phyloP scores from a whole-genome alignment of 2,329 filamentous ascomycete genomes.

The Neocucurbitaria cava region DNA sequence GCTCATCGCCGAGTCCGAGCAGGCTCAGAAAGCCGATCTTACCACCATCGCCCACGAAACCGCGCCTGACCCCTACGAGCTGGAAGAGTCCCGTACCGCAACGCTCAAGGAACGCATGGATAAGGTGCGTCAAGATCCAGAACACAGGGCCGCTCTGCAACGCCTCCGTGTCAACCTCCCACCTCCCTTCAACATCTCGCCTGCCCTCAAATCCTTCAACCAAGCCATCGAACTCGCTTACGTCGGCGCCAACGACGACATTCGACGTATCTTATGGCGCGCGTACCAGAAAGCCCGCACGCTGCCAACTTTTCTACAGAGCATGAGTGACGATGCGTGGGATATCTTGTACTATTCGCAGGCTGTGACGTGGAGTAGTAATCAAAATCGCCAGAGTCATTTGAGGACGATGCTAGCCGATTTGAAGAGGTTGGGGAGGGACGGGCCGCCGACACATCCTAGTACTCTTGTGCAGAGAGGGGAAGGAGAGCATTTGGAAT shows the following conservation, averaged over 20 bases:
- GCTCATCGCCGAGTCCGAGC: conserved; percentile 25
- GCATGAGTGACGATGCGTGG: conserved; percentile 45
- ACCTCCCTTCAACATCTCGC: conserved; percentile 42
- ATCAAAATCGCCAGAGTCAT: conserved; percentile 42
- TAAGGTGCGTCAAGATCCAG: conserved; percentile 34
- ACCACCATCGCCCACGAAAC: conserved; percentile 26
- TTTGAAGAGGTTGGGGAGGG: conserved; percentile 37
- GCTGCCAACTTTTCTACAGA: conserved; percentile 43
- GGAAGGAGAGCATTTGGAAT: conserved; percentile 2
- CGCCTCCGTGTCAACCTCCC: conserved; percentile 36
- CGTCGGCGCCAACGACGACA: conserved; percentile 45
- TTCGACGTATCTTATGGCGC: conserved; percentile 46
- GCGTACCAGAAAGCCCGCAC: conserved; percentile 41
- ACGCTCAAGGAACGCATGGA: conserved; percentile 35
- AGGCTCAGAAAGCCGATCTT: conserved; percentile 14
- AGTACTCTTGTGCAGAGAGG: conserved; percentile 9
- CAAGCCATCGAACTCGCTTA: conserved; percentile 45
- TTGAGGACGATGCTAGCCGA: conserved; percentile 37
- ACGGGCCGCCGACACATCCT: conserved; percentile 46
- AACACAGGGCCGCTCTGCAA: conserved; percentile 37
- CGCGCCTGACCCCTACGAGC: conserved; percentile 39
- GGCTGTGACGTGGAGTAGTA: conserved; percentile 44
- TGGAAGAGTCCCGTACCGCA: conserved; percentile 29
- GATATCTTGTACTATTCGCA: conserved; percentile 49
- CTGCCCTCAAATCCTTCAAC: conserved; percentile 43